These are phyloP conservation scores for Trichophyton equinum DNA, from an alignment of 2,329 filamentous ascomycete species.

Conservation along the genomic window DNA sequence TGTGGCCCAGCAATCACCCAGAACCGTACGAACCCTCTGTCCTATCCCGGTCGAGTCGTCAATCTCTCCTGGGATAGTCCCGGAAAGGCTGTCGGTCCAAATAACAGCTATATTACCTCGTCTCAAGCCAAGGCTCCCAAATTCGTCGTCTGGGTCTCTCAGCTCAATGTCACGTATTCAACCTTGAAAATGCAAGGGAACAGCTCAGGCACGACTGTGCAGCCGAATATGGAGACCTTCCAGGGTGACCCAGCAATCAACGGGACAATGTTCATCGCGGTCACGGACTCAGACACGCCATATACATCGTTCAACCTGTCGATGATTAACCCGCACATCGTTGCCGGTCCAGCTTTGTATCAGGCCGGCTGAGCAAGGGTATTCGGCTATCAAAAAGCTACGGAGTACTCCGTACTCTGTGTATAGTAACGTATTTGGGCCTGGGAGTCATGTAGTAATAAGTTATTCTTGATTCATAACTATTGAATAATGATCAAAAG, in stretches of 20 bases:
- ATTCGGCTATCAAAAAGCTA: neutral
- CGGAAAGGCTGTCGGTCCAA: constrained; percentile 58
- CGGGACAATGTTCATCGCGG: constrained; percentile 63
- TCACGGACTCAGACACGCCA: constrained; percentile 56
- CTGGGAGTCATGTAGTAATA: neutral
- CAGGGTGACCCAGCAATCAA: constrained; percentile 58
- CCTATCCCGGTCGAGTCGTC: constrained; percentile 60
- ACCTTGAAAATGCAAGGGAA: constrained; percentile 35
- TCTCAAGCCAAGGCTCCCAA: constrained; percentile 44
- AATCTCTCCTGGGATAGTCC: constrained; percentile 61
- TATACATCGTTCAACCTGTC: constrained; percentile 67
- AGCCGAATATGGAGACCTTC: constrained; percentile 59
- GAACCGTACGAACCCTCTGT: constrained; percentile 59
- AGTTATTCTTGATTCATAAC: neutral
- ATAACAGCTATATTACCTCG: constrained; percentile 66
- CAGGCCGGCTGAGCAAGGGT: constrained; percentile 52
- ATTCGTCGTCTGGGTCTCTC: constrained; percentile 64
- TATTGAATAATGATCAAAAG: neutral
- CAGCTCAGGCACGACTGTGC: constrained; percentile 21
- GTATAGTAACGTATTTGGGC: neutral
- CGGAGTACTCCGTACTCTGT: neutral
- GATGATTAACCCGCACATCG: constrained; percentile 63
- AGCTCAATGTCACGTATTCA: constrained; percentile 63
- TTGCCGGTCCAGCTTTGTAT: constrained; percentile 58
- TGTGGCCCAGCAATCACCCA: constrained; percentile 54